Percentiles rank a stretch among this genome's conserved stretches.
phyloP scores from a whole-genome alignment of 2,329 filamentous ascomycete genomes.

The Neofusicoccum kwambonambiense region DNA sequence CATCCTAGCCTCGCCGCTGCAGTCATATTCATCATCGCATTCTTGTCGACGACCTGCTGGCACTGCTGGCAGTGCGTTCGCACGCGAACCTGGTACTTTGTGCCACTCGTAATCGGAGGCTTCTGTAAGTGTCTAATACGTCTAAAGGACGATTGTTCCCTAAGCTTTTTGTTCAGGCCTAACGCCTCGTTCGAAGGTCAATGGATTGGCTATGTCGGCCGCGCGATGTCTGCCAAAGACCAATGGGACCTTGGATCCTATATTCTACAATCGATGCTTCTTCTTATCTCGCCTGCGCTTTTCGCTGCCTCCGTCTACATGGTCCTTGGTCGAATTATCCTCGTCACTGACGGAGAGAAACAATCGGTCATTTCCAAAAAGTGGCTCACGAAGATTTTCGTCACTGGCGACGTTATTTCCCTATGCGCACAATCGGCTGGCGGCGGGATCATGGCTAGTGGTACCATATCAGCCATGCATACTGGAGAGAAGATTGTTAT shows the following conservation, averaged over 20 bases:
- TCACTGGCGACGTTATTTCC: conserved; percentile 41
- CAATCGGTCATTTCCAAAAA: conserved; percentile 34
- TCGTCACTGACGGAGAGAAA: conserved; percentile 34
- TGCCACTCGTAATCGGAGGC: conserved; percentile 52
- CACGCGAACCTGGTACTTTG: conserved; percentile 51
- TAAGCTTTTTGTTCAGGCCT: background rate
- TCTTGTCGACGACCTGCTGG: conserved; percentile 28
- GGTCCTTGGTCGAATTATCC: conserved; percentile 42
- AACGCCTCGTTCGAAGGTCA: conserved; percentile 40
- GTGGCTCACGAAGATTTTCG: conserved; percentile 44
- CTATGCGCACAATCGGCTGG: conserved; percentile 28
- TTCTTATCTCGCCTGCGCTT: conserved; percentile 47
- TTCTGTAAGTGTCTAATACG: conserved; percentile 34
- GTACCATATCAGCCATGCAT: background rate
- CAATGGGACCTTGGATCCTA: conserved; percentile 36
- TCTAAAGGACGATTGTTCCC: background rate
- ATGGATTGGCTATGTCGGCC: conserved; percentile 50
- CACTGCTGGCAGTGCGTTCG: conserved; percentile 41
- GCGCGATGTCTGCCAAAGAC: conserved; percentile 40
- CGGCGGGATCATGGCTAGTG: conserved; percentile 4
- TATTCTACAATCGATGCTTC: conserved; percentile 44
- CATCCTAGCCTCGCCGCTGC: conserved; percentile 29
- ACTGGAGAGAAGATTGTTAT: conserved; percentile 46
- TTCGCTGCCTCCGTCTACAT: conserved; percentile 49
- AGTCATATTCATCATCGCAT: conserved; percentile 30